Evolutionary conservation across 140 eudicot genomes (phyloP), one percentile per base, ranked within the genome.

Genomic region (Anethum foeniculum): DNA sequence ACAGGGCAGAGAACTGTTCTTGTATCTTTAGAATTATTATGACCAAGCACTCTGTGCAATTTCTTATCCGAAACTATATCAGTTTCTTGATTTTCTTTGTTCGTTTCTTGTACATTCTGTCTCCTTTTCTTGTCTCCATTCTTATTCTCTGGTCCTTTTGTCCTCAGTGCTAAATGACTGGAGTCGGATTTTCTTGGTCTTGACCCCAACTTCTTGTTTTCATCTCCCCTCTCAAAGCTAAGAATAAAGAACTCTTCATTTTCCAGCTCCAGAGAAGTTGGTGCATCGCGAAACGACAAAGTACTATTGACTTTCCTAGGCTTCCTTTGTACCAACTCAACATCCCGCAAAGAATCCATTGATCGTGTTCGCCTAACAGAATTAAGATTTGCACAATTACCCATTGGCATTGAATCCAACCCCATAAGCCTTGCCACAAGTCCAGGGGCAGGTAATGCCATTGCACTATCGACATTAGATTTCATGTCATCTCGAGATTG

Each of bases 341-440:
- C 13, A 60, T 84, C 75, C 56, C 67, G 71, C 30, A 56, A 81
- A 58, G 65, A 82, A 82, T 82, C 77, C 77, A 77, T 78, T 21
- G 87, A 81, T n/a, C 81, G 86, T 38, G 87, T 85, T 52, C 84
- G 81, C 23, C 84, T 48, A 56, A 75, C 67, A 18, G 84, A 80
- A 76, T 38, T 79, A 0, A 75, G 77, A 81, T 60, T 52, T 41
- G 15, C 81, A 27, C 79, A 82, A 78, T 75, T 74, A 46, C 56
- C 52, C 73, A 47, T 73, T 4, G 97, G 94, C 81, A 88, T 73
- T 1, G 94, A 86, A 39, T 93, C 96, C 80, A 91, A 81, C n/a
- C 96, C 97, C 94, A 93, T 93, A 27, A 93, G 85, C 85, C 84
- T 88, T 1, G 94, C 97, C 71, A 93, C 91, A 5, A 91, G 8